A percentile compares a stretch with the other conserved stretches of the same genome.
These are phyloP conservation scores for Hyaloscypha hepaticicola DNA, from an alignment of 495 filamentous ascomycete species.

Conservation along the genomic window DNA sequence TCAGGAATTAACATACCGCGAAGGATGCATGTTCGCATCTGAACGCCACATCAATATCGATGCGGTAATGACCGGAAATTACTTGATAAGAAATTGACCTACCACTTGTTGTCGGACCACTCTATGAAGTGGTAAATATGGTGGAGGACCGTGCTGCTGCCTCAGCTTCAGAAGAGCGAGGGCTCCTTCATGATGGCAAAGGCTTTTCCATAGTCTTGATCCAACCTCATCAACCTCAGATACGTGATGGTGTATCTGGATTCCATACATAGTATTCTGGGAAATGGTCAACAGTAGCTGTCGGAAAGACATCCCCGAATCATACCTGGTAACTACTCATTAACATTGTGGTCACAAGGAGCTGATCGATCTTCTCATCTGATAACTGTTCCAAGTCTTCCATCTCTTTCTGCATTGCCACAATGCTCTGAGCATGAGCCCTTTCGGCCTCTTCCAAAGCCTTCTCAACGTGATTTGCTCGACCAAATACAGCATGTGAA, in stretches of 20 bases:
- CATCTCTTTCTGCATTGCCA: constrained; percentile 7
- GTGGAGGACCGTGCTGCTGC: constrained; percentile 24
- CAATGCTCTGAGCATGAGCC: constrained; percentile 27
- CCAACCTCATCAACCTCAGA: constrained; percentile 21
- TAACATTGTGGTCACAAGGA: constrained; percentile 35
- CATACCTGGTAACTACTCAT: constrained; percentile 35
- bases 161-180: constrained; percentile 31
- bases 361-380: constrained; percentile 33
- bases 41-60: neutral
- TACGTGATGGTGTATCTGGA: neutral
- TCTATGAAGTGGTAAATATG: constrained; percentile 33
- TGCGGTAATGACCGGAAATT: too few species aligned
- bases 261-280: constrained; percentile 24
- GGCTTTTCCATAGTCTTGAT: constrained; percentile 28
- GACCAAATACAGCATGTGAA: constrained; percentile 35
- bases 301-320: neutral
- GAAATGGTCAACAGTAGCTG: neutral
- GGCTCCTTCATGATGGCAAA: constrained; percentile 31
- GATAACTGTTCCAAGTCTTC: constrained; percentile 14
- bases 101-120: constrained; percentile 23
- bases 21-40: constrained; percentile 26
- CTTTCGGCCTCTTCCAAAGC: constrained; percentile 23
- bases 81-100: too few species aligned
- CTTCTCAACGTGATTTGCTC: constrained; percentile 18
- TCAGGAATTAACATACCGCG: constrained; percentile 10